These are phyloP conservation scores for Agaricus subrufescens DNA, from an alignment of 768 basidiomycete genomes.

Conservation along the genomic window DNA sequence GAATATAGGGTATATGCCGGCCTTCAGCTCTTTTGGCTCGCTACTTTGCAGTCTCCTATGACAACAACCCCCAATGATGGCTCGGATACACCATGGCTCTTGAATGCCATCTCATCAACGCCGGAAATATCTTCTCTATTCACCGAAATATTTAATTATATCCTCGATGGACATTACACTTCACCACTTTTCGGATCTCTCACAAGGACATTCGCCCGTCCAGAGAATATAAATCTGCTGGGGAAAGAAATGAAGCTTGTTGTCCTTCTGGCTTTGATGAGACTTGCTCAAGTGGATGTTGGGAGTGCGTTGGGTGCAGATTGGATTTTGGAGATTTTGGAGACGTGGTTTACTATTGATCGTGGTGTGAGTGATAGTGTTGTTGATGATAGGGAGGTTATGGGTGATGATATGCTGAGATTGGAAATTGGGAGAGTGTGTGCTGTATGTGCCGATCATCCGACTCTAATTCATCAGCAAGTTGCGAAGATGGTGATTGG, in stretches of 20 bases:
- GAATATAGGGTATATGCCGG: conserved; percentile 46
- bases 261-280: conserved; percentile 27
- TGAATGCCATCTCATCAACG: conserved; percentile 34
- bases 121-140: conserved; percentile 40
- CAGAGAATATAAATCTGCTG: conserved; percentile 19
- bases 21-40: conserved; percentile 43
- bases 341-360: not conserved
- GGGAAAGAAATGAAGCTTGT: conserved; percentile 24
- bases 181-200: conserved; percentile 41
- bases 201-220: conserved; percentile 23
- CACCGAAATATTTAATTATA: conserved; percentile 33
- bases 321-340: conserved; percentile 20
- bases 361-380: conserved; percentile 13
- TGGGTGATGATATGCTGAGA: conserved; percentile 21
- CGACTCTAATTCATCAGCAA: conserved; percentile 26
- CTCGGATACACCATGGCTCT: conserved; percentile 35
- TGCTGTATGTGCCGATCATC: conserved; percentile 22
- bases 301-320: conserved; percentile 19
- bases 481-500: conserved; percentile 34
- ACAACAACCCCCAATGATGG: conserved; percentile 22
- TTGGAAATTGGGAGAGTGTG: conserved; percentile 31
- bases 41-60: conserved; percentile 32
- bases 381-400: conserved; percentile 10
- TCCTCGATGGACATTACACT: conserved; percentile 45
- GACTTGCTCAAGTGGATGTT: conserved; percentile 25